These are phyloP conservation scores for Plasmodium falciparum DNA, from an alignment of 169 alveolate species.

Conservation along the genomic window DNA sequence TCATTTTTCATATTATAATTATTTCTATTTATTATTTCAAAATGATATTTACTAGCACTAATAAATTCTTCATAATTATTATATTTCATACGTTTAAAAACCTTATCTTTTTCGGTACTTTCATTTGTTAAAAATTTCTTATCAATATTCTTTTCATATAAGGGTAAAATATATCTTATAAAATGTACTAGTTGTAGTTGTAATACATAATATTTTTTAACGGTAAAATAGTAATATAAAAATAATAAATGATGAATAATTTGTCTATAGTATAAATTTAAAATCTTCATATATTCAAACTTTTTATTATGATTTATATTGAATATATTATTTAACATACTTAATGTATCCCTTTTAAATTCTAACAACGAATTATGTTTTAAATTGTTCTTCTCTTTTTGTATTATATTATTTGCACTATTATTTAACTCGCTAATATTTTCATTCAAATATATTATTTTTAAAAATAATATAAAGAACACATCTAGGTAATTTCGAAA, in stretches of 20 bases:
- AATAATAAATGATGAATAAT: slow-evolving; percentile 47
- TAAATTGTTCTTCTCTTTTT: slow-evolving; percentile 19
- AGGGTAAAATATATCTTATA: slow-evolving; percentile 18
- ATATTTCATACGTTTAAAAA: slow-evolving; percentile 4
- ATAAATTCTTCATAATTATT: slow-evolving; percentile 62
- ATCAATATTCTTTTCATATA: slow-evolving; percentile 38
- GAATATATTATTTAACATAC: slow-evolving; percentile 18
- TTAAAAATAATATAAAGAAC: slow-evolving; percentile 44
- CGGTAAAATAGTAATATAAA: slow-evolving; percentile 56
- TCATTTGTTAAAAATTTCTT: slow-evolving; percentile 7
- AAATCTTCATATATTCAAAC: slow-evolving; percentile 25
- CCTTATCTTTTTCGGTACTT: neutral
- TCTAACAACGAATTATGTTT: slow-evolving; percentile 24
- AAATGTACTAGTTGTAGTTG: slow-evolving; percentile 41
- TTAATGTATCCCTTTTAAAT: slow-evolving; percentile 42
- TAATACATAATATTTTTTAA: slow-evolving; percentile 48
- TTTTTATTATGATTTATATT: slow-evolving; percentile 15
- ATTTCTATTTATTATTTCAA: slow-evolving; percentile 19
- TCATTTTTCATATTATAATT: slow-evolving; percentile 52
- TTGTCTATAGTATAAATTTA: slow-evolving; percentile 29
- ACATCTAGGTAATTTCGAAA: slow-evolving; percentile 70
- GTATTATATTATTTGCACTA: neutral
- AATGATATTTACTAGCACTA: slow-evolving; percentile 43
- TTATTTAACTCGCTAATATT: slow-evolving; percentile 16
- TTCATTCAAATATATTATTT: slow-evolving; percentile 47